Percentiles rank a stretch among this genome's conserved stretches.
phyloP scores from a whole-genome alignment of 2,329 filamentous ascomycete genomes.

The Exophiala mesophila region DNA sequence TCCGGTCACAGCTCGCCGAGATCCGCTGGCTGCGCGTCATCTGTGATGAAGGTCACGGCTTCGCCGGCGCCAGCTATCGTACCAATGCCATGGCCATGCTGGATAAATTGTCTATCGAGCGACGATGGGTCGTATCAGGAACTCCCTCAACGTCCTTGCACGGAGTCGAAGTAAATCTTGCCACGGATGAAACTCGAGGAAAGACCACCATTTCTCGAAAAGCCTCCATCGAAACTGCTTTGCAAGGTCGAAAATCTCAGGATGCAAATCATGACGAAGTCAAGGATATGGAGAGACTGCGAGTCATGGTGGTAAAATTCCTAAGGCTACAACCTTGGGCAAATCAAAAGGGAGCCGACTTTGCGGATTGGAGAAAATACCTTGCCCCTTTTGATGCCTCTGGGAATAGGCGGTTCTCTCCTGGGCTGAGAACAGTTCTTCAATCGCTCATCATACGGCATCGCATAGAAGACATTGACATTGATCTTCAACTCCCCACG shows the following conservation, averaged over 20 bases:
- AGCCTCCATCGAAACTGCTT: conserved; percentile 14
- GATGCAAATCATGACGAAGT: conserved; percentile 50
- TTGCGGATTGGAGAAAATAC: conserved; percentile 68
- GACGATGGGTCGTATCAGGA: conserved; percentile 84
- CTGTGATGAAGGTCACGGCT: conserved; percentile 84
- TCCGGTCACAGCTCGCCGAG: conserved; percentile 59
- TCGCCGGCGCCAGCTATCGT: conserved; percentile 61
- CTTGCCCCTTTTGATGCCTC: conserved; percentile 60
- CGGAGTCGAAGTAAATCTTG: conserved; percentile 62
- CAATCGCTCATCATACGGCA: conserved; percentile 79
- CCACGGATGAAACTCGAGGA: conserved; percentile 35
- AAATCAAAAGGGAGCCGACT: conserved; percentile 54
- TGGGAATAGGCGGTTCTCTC: conserved; percentile 44
- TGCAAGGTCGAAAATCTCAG: conserved; percentile 28
- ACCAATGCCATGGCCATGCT: conserved; percentile 56
- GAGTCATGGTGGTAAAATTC: conserved; percentile 64
- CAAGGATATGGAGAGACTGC: conserved; percentile 61
- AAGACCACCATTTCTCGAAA: conserved; percentile 7
- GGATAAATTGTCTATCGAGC: conserved; percentile 55
- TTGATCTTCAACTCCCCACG: conserved; percentile 61
- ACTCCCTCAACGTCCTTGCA: conserved; percentile 82
- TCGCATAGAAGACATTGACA: conserved; percentile 62
- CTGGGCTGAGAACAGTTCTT: conserved; percentile 60
- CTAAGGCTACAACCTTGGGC: conserved; percentile 75
- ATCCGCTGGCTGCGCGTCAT: conserved; percentile 85